These are phyloP conservation scores for Mycena chlorophos DNA, from an alignment of 768 basidiomycete genomes.

Conservation along the genomic window DNA sequence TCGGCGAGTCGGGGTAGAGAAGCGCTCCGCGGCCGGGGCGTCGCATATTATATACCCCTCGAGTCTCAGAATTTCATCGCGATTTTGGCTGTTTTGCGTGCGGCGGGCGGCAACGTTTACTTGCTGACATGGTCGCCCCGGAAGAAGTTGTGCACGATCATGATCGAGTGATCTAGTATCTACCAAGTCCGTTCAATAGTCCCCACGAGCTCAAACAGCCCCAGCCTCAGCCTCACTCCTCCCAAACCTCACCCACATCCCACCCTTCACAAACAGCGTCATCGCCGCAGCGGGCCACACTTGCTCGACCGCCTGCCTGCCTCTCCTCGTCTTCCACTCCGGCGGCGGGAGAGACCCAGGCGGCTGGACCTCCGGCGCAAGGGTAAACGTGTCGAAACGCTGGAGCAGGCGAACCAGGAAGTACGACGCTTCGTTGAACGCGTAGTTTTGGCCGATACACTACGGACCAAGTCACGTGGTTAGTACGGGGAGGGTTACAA, in stretches of 20 bases:
- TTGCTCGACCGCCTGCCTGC: constrained; percentile 55
- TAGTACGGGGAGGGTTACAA: neutral
- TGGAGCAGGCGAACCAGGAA: constrained; percentile 70
- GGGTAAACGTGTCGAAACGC: constrained; percentile 56
- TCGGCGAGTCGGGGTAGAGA: too few relatives aligned
- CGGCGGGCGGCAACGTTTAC: too few relatives aligned
- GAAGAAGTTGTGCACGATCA: too few relatives aligned
- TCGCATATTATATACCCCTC: too few relatives aligned
- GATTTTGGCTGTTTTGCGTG: too few relatives aligned
- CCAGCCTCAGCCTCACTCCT: constrained; percentile 19
- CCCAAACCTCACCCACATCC: constrained; percentile 57
- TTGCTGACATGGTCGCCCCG: too few relatives aligned
- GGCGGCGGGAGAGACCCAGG: constrained; percentile 58
- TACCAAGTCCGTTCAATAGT: neutral
- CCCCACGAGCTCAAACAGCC: too few relatives aligned
- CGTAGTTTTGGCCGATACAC: constrained; percentile 76
- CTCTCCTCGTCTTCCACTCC: constrained; percentile 52
- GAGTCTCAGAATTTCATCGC: too few relatives aligned
- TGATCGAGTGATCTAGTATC: too few relatives aligned
- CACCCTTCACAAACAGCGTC: constrained; percentile 67
- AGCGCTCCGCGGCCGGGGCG: too few relatives aligned
- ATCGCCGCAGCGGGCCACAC: constrained; percentile 65
- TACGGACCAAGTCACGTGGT: constrained; percentile 26
- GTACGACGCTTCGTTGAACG: constrained; percentile 75
- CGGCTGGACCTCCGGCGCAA: constrained; percentile 65